Evolutionary conservation across 164 flowering plant genomes (phyloP), one percentile per base, ranked within the genome.

Genomic region (Euptelea pleiosperma): DNA sequence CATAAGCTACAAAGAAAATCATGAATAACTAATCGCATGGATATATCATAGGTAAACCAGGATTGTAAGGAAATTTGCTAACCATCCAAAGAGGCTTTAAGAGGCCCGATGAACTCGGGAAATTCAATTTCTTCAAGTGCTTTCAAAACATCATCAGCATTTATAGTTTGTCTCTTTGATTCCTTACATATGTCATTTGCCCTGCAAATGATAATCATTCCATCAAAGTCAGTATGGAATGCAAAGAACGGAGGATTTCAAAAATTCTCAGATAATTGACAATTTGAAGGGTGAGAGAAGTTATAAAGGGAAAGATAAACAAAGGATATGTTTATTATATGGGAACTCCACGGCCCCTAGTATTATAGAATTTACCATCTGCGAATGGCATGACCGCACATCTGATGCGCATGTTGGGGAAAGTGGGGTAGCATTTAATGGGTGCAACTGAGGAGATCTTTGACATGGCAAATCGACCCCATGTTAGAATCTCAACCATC

Each of bases 61-160:
- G 52, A 21, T 6, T 24, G 2, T 24, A 26, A 47, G 37, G 31
- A 43, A 52, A 61, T 24, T 29, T 21, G 36, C 73, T 49, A 12
- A 92, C 97, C 96, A 34, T 80, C 77, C 41, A 93, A 86, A 58
- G 96, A 79, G 43, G 81, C 78, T 68, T 69, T 77, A 24, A 93
- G 87, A 58, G 97, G 91, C 30, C 41, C 77, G 31, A 82, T 52
- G 54, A 90, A 81, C 72, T 93, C 97, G 4, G 81, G 73, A 61
- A 93, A 93, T 58, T 90, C 96, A 43, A 88, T 83, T 63, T 93
- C 99, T 59, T 91, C 95, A 15, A 93, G 70, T 3, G 99, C 97
- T 60, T 85, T 88, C 14, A 93, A 69, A 47, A 93, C 91, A 74
- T 90, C 99, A 18, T 91, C 89, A 5, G 96, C 95, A 66, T 75